Conservation (phyloP, 2,329 filamentous ascomycete species). For the Fusarium sterilihyphosum region DNA sequence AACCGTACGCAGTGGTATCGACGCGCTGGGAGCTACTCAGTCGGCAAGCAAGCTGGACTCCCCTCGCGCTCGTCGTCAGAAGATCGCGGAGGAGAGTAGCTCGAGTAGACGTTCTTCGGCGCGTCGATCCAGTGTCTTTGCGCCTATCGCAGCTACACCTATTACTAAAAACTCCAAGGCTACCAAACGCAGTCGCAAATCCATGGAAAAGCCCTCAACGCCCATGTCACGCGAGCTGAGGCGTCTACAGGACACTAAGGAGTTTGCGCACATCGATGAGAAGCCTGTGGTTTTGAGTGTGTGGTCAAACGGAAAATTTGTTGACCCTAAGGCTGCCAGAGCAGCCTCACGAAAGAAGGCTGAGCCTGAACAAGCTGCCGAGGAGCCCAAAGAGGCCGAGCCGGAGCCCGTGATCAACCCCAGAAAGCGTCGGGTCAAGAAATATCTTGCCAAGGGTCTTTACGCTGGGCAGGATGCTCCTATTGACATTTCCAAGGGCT, state of each 20-base stretch:
- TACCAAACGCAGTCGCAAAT: slow-evolving; percentile 69
- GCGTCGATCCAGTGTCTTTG: slow-evolving; percentile 51
- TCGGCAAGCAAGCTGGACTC: slow-evolving; percentile 52
- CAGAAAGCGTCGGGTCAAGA: slow-evolving; percentile 68
- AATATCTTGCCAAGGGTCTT: slow-evolving; percentile 83
- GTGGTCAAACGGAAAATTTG: slow-evolving; percentile 73
- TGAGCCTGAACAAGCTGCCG: slow-evolving; percentile 39
- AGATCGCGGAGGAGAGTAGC: slow-evolving; percentile 42
- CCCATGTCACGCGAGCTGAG: slow-evolving; percentile 66
- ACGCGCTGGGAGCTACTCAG: slow-evolving; percentile 59
- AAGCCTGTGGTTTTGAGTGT: slow-evolving; percentile 66
- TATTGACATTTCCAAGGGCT: slow-evolving; percentile 56
- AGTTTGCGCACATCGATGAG: slow-evolving; percentile 68
- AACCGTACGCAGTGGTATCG: slow-evolving; percentile 51
- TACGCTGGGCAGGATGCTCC: slow-evolving; percentile 82
- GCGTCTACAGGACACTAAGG: slow-evolving; percentile 70
- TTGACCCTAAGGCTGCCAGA: slow-evolving; percentile 57
- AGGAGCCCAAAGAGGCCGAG: slow-evolving; percentile 44
- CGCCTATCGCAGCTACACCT: slow-evolving; percentile 54
- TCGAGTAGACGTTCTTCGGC: slow-evolving; percentile 54
- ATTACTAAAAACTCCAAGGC: slow-evolving; percentile 62
- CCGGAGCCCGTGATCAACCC: slow-evolving; percentile 51
- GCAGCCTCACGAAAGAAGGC: slow-evolving; percentile 52
- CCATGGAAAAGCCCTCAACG: slow-evolving; percentile 58
- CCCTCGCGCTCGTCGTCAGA: slow-evolving; percentile 47